Base-by-base conservation (phyloP, 2,329 filamentous ascomycete species). In the Scytalidium sp. region DNA sequence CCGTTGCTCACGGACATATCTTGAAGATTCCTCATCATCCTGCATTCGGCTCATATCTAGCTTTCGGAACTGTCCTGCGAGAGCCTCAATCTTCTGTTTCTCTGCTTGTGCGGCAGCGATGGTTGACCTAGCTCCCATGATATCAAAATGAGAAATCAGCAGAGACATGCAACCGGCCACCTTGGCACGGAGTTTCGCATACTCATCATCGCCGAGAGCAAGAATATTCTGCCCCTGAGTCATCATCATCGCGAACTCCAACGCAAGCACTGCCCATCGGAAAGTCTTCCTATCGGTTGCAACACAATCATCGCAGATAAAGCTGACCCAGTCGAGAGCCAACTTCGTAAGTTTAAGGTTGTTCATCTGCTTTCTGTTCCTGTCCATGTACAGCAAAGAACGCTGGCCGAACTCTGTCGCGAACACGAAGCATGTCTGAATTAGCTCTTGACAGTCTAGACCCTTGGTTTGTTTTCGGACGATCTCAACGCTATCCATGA, bases 381-480 rank as follows among this genome's bases (percentile, higher is more conserved):
- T 88, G 70, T 99, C 94, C 84, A 99, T 94, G 72, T 96, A 95
- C 19, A 94, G 83, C 45, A 96, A 81, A 2, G 93, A 97, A 56
- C 94, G 87, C 67, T 97, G 93, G 41, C 94, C 94, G 59, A 99
- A 99, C 67, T 99, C 94, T 0, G 94, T 97, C n/a, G 94, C 94
- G 63, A 97, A 99, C 39, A 95, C 88, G 67, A 97, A 99, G 70
- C 93, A 99, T 4, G 91, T 96, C 68, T 99, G 94, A 56, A 99
- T 94, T 23, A 99, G 81, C 63, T 99, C 94, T 61, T 96, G 91
- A 65, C 93, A 96, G 57, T 94, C 87, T 56, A 93, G 81, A 8
- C 87, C 89, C 50, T 81, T 79, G 1, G 91, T 91, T 68, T 99
- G 93, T 58, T 84, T 85, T 56, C 91, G 82, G 56, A 99, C 94